Conservation (phyloP, 805 yeast genomes). For the Scheffersomyces amazonensis region DNA sequence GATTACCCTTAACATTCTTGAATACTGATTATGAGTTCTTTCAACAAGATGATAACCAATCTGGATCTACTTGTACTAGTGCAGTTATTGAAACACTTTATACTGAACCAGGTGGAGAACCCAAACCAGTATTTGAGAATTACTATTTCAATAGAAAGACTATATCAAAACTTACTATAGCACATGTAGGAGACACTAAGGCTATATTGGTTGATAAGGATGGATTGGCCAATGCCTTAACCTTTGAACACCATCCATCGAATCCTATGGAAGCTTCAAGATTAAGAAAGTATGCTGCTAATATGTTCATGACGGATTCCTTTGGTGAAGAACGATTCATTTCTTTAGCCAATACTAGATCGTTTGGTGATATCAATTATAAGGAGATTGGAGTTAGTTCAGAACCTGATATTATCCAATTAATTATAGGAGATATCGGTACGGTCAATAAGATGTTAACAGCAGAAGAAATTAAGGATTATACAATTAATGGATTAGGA, state of each 20-base stretch:
- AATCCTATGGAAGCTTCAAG: conserved; percentile 76
- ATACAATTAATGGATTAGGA: conserved; percentile 51
- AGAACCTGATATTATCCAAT: conserved; percentile 83
- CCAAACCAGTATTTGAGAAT: conserved; percentile 27
- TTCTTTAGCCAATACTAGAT: conserved; percentile 83
- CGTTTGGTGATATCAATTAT: conserved; percentile 85
- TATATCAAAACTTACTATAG: conserved; percentile 65
- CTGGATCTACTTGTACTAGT: conserved; percentile 77
- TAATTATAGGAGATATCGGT: conserved; percentile 56
- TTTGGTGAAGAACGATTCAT: conserved; percentile 89
- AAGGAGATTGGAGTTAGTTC: conserved; percentile 85
- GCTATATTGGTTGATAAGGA: conserved; percentile 78
- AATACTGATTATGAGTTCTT: conserved; percentile 64
- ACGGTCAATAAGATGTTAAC: conserved; percentile 36
- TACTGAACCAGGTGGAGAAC: conserved; percentile 22
- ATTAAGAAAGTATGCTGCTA: conserved; percentile 56
- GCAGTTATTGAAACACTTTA: conserved; percentile 53
- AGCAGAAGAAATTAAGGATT: conserved; percentile 28
- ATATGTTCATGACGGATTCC: conserved; percentile 77
- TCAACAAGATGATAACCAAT: conserved; percentile 30
- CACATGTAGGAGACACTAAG: conserved; percentile 92
- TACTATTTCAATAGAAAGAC: conserved; percentile 67
- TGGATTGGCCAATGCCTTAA: conserved; percentile 78
- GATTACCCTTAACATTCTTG: conserved; percentile 64
- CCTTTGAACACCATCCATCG: conserved; percentile 83